phyloP scores from a whole-genome alignment of 1,284 basidiomycete species.

The Filobasidium uniguttulatum region DNA sequence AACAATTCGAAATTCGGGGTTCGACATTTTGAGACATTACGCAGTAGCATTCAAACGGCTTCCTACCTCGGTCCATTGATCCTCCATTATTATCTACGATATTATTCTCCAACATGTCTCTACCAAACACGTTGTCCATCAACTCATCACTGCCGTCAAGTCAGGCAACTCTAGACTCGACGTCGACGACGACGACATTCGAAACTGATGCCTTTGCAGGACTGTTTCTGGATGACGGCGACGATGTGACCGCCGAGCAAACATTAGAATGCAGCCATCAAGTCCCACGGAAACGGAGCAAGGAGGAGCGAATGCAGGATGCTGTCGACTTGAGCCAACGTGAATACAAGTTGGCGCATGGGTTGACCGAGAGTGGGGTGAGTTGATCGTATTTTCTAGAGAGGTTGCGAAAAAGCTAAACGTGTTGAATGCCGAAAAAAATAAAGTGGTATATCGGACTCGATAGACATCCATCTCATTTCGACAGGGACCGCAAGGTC shows the following conservation, averaged over 20 bases:
- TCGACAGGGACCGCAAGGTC: conserved; percentile 3
- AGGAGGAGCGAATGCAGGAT: conserved; percentile 11
- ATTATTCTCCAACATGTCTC: too few relatives aligned
- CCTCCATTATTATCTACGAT: too few relatives aligned
- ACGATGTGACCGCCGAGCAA: background rate
- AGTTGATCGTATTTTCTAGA: background rate
- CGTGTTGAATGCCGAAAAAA: too few relatives aligned
- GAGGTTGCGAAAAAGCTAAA: too few relatives aligned
- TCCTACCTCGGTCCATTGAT: too few relatives aligned
- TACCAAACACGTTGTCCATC: too few relatives aligned
- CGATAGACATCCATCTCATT: conserved; percentile 9
- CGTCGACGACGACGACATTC: too few relatives aligned
- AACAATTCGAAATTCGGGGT: too few relatives aligned
- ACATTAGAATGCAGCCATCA: background rate
- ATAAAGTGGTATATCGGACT: conserved; percentile 11
- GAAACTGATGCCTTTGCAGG: conserved; percentile 11
- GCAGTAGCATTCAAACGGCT: too few relatives aligned
- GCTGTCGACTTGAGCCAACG: conserved; percentile 8
- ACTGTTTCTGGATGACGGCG: conserved; percentile 8
- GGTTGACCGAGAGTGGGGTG: conserved; percentile 7
- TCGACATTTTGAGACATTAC: too few relatives aligned
- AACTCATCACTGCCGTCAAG: too few relatives aligned
- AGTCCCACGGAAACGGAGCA: background rate
- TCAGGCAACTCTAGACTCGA: too few relatives aligned
- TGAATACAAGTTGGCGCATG: conserved; percentile 7